A percentile compares a stretch with the other conserved stretches of the same genome.
phyloP scores from a whole-genome alignment of 169 alveolate genomes.

The Toxoplasma gondii region DNA sequence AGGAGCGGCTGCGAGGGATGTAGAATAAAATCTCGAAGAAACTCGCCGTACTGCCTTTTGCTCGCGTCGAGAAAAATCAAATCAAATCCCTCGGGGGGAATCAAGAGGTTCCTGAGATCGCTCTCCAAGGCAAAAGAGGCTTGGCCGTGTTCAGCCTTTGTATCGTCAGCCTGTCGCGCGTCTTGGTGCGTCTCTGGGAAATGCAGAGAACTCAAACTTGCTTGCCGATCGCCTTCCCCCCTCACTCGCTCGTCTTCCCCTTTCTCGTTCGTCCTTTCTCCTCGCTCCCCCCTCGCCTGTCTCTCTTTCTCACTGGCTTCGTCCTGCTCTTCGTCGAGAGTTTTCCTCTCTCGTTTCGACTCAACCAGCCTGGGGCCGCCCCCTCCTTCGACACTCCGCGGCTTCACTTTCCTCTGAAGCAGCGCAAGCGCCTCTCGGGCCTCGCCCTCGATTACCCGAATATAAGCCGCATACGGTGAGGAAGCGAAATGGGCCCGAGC shows the following conservation, averaged over 20 bases:
- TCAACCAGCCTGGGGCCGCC: too few species aligned
- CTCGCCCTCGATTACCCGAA: conserved; percentile 56
- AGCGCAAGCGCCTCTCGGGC: conserved; percentile 44
- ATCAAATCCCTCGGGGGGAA: conserved; percentile 62
- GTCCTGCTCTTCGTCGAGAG: background rate
- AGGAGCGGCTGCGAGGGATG: conserved; percentile 64
- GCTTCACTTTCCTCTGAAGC: background rate
- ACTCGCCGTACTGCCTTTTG: conserved; percentile 59
- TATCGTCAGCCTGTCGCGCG: background rate
- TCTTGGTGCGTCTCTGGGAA: background rate
- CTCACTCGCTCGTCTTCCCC: background rate
- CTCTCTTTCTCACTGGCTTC: background rate
- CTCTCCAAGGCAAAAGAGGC: background rate
- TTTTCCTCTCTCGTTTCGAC: background rate
- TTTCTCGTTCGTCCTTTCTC: background rate
- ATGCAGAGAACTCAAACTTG: too few species aligned
- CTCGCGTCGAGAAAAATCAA: conserved; percentile 71
- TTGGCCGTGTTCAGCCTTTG: background rate
- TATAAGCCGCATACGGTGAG: conserved; percentile 39
- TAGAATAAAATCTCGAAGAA: conserved; percentile 14
- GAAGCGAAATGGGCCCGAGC: conserved; percentile 41
- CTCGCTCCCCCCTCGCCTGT: background rate
- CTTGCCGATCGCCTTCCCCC: background rate
- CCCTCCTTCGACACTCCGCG: background rate
- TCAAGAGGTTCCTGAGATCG: background rate